Percentiles rank a stretch among this genome's conserved stretches.
Evolutionary conservation across 139 green algal genomes (phyloP).

Genomic region (Edaphochlamys debaryana): DNA sequence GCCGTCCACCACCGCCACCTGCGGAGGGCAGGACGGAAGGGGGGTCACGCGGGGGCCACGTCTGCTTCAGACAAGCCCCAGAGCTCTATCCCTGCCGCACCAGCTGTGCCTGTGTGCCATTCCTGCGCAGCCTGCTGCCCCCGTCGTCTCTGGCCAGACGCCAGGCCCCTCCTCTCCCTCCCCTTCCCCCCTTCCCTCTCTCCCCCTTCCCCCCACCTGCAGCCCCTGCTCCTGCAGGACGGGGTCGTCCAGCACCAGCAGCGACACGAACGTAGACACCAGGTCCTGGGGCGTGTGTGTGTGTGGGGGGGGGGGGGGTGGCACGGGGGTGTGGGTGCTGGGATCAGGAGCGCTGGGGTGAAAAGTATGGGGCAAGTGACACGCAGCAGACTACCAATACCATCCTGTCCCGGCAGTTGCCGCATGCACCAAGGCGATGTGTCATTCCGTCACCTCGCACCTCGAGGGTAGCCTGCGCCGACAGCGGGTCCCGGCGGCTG

Average conservation of each 20-base stretch:
- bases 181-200: no score
- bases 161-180: no score
- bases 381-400: no score
- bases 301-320: background rate
- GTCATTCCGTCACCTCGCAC: no score
- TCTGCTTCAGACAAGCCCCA: background rate
- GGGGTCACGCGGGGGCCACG: background rate
- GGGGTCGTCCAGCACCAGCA: conserved; percentile 1
- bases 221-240: background rate
- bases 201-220: conserved; percentile 13
- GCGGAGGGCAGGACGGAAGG: background rate
- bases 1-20: conserved; percentile 54
- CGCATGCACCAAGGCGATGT: no score
- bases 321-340: no score
- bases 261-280: background rate
- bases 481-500: conserved; percentile 12
- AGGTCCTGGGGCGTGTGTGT: background rate
- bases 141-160: no score
- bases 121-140: background rate
- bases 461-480: conserved; percentile 12
- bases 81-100: no score
- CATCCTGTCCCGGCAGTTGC: no score
- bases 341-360: no score
- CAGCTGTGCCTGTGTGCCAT: background rate
- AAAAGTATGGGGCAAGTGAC: no score